Conservation (phyloP, 306 rosid genomes). For the barrel medic (Medicago truncatula) region DNA sequence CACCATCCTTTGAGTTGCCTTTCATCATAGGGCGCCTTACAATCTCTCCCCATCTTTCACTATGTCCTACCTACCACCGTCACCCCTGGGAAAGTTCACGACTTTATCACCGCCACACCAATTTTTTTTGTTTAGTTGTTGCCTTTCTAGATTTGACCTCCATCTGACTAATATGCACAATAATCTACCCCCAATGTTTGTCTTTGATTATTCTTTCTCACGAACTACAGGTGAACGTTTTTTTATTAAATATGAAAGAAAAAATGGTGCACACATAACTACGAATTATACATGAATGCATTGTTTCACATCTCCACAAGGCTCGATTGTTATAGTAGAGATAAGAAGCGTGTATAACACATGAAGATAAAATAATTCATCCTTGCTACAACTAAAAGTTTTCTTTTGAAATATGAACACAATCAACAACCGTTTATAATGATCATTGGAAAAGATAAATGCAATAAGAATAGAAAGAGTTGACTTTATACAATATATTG, state of each 20-base stretch:
- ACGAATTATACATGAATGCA: neutral
- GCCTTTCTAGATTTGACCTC: too few relatives aligned
- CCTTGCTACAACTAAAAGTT: neutral
- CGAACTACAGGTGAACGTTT: neutral
- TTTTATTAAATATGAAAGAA: neutral
- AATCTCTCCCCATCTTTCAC: too few relatives aligned
- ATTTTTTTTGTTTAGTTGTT: too few relatives aligned
- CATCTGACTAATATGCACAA: too few relatives aligned
- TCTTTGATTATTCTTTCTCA: neutral
- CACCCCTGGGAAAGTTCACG: too few relatives aligned
- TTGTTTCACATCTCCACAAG: neutral
- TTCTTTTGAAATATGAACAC: neutral
- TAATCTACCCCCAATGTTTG: neutral
- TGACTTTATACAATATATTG: too few relatives aligned
- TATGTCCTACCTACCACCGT: too few relatives aligned
- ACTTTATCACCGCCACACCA: too few relatives aligned
- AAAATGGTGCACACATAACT: neutral
- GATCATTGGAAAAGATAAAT: neutral
- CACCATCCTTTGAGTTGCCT: too few relatives aligned
- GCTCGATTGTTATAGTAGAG: neutral
- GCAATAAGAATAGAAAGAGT: neutral
- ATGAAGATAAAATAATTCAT: slow-evolving; percentile 25
- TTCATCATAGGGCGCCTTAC: too few relatives aligned
- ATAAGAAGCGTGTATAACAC: neutral
- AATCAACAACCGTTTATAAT: slow-evolving; percentile 17